phyloP scores from a whole-genome alignment of 176 grass and related monocot species.

The Thinopyrum elongatum region DNA sequence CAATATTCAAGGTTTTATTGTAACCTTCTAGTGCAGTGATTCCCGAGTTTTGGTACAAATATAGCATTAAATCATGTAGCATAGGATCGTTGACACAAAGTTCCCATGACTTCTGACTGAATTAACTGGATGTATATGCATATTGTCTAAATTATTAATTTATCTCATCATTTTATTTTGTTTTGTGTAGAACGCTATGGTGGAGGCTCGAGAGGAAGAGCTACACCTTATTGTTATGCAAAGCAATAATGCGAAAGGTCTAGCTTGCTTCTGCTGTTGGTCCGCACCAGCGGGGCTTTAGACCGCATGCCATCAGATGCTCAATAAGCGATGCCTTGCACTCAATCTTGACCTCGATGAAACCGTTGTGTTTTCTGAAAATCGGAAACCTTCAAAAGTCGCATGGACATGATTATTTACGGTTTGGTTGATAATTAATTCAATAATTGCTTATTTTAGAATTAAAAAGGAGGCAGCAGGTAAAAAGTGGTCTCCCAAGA shows the following conservation, averaged over 20 bases:
- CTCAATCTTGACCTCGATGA: conserved; percentile 63
- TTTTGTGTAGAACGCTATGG: conserved; percentile 42
- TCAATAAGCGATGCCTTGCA: neutral
- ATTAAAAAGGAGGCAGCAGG: too few species aligned
- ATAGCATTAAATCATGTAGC: neutral
- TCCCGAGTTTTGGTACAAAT: too few species aligned
- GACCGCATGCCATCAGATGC: too few species aligned
- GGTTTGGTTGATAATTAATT: too few species aligned
- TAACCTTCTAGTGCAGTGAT: too few species aligned
- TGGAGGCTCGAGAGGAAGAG: conserved; percentile 23
- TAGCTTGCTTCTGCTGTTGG: too few species aligned
- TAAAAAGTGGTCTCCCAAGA: too few species aligned
- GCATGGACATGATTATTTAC: too few species aligned
- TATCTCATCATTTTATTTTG: neutral
- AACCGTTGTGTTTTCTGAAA: conserved; percentile 55
- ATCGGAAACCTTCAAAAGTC: conserved; percentile 24
- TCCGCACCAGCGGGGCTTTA: too few species aligned
- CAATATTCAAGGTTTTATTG: too few species aligned
- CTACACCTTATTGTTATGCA: neutral
- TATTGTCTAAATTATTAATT: neutral
- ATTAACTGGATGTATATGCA: neutral
- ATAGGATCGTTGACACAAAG: neutral
- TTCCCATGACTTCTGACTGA: neutral
- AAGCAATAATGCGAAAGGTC: neutral
- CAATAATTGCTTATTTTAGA: too few species aligned